Percentiles rank a stretch among this genome's conserved stretches.
Conservation (phyloP, 2,329 filamentous ascomycete species). For the Fusarium coffeatum region DNA sequence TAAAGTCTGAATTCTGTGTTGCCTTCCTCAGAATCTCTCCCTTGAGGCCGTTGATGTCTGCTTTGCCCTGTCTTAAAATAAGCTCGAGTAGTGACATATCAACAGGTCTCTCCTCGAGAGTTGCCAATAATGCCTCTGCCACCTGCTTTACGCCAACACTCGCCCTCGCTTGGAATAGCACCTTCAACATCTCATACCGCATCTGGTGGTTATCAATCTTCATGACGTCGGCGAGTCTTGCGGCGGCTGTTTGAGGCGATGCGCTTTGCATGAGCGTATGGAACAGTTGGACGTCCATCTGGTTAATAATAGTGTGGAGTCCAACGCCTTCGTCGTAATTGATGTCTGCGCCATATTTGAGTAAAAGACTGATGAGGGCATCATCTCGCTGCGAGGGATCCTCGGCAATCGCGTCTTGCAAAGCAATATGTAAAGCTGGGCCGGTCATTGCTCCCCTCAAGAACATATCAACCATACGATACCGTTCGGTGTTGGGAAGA, state of each 20-base stretch:
- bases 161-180: constrained; percentile 61
- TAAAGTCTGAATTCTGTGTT: constrained; percentile 57
- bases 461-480: constrained; percentile 63
- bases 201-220: constrained; percentile 55
- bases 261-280: constrained; percentile 59
- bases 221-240: constrained; percentile 63
- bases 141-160: constrained; percentile 57
- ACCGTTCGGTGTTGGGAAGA: constrained; percentile 57
- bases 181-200: constrained; percentile 60
- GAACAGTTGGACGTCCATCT: constrained; percentile 61
- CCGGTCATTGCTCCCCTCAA: constrained; percentile 61
- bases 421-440: constrained; percentile 59
- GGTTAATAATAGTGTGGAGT: constrained; percentile 60
- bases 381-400: constrained; percentile 61
- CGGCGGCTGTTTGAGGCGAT: constrained; percentile 59
- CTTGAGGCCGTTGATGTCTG: constrained; percentile 63
- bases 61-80: constrained; percentile 63
- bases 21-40: constrained; percentile 59
- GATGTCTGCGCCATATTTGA: constrained; percentile 64
- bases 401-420: constrained; percentile 65
- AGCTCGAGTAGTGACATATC: constrained; percentile 63
- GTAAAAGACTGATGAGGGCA: constrained; percentile 63
- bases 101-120: constrained; percentile 58
- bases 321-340: constrained; percentile 65
- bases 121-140: constrained; percentile 56